Conservation (phyloP, 345 rosid genomes). For the Toxicodendron radicans region DNA sequence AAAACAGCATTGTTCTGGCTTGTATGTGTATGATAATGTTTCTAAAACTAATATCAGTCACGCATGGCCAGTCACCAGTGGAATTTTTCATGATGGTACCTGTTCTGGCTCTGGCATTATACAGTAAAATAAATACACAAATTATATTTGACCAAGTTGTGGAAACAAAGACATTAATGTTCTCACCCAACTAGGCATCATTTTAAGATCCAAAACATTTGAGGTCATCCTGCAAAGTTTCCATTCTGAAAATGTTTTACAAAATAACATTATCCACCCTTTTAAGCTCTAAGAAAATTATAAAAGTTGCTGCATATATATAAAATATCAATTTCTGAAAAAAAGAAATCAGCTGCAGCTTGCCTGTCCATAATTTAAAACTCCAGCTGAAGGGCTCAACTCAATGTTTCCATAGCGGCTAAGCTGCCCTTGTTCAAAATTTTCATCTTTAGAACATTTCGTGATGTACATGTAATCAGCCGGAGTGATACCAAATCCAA, state of each 20-base stretch:
- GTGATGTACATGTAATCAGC: constrained; percentile 75
- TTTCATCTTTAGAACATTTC: constrained; percentile 49
- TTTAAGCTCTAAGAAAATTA: not conserved
- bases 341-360: not conserved
- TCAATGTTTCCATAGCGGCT: constrained; percentile 55
- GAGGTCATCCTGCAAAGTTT: not conserved
- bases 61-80: not conserved
- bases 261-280: not conserved
- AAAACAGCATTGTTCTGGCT: not conserved
- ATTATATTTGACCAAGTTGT: too few relatives aligned
- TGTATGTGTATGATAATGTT: not conserved
- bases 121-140: too few relatives aligned
- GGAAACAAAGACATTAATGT: not conserved
- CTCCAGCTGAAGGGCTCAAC: constrained; percentile 79
- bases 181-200: not conserved
- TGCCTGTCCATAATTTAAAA: constrained; percentile 93
- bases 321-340: not conserved
- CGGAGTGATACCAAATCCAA: constrained; percentile 65
- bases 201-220: not conserved
- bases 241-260: not conserved
- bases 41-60: not conserved
- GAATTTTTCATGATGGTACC: not conserved
- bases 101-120: not conserved
- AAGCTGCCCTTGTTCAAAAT: constrained; percentile 51
- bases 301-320: not conserved